Conservation (phyloP, 305 asterid species). For the Solanum hybrid region DNA sequence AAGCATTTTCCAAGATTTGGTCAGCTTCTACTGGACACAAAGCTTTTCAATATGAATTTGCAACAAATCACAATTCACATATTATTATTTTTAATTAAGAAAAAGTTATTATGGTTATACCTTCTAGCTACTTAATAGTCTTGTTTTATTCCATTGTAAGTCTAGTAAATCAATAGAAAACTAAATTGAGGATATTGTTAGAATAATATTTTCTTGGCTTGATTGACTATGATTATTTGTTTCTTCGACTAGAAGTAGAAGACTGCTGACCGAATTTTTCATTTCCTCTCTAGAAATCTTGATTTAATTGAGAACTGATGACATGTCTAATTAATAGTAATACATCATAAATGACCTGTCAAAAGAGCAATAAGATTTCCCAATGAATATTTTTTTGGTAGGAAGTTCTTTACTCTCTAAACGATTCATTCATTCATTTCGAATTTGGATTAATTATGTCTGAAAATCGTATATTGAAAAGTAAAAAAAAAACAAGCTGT, state of each 20-base stretch:
- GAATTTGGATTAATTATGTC: neutral
- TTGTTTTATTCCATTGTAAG: neutral
- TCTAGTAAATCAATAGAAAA: neutral
- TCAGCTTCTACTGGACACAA: constrained; percentile 1
- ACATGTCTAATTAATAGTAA: neutral
- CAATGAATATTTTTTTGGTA: neutral
- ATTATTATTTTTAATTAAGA: neutral
- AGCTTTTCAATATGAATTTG: constrained; percentile 12
- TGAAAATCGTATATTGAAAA: neutral
- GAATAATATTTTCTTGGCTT: neutral
- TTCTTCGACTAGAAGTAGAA: neutral
- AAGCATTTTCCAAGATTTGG: constrained; percentile 22
- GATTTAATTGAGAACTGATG: neutral
- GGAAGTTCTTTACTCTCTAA: neutral
- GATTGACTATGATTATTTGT: neutral
- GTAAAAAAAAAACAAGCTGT: neutral
- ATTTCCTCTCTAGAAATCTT: neutral
- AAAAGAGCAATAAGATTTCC: neutral
- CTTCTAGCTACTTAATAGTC: neutral
- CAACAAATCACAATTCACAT: neutral
- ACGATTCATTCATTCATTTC: neutral
- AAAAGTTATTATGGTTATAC: neutral
- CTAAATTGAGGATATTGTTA: neutral
- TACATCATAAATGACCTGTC: neutral
- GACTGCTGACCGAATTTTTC: neutral